Evolutionary conservation across 1,284 basidiomycete species (phyloP), one percentile per base, ranked within the genome.

Genomic region (Lentinus polychrous): DNA sequence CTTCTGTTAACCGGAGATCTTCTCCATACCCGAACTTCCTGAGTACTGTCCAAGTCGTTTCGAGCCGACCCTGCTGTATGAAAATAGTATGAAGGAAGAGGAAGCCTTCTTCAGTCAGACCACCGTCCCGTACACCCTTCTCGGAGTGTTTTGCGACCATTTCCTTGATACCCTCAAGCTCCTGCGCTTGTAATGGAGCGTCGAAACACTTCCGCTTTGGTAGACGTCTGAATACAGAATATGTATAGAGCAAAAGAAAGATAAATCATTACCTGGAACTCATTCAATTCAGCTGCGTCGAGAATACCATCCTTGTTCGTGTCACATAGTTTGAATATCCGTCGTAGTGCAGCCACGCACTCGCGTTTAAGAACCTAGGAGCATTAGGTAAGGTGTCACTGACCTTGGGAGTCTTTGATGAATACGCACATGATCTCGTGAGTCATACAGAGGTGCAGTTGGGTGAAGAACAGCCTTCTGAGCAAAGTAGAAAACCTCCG

Each of bases 401-500:
- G 38, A 43, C 43, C 49, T 27, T 48, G 45, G 15, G 5, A 31
- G n/a, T 15, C 10, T n/a, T 27, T 12, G 10, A 36, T 20, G 42
- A 51, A 54, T 22, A 65, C 73, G 46, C 61, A 91, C 90, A 69
- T 98, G 95, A 60, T 96, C 91, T 62, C 94, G 75, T 6, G 94
- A 96, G 67, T 99, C 95, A 66, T 99, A 99, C 20, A 99, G 71
- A 3, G 95, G 95, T 6, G 96, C 95, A 4, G 94, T 96, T 1
- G 96, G 95, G 65, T 98, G 93, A 14, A 98, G 74, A 22, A 99
- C 96, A 4, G 96, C 96, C 65, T 97, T 98, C 68, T 97, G 95
- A 0, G 96, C 95, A 66, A 97, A 98, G 68, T 96, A 98, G 71
- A 99, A 96, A n/a, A 97, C 92, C 66, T 97, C 95, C 27, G 93